These are phyloP conservation scores for Sporothrix protearum DNA, from an alignment of 2,329 filamentous ascomycete species.

Conservation along the genomic window DNA sequence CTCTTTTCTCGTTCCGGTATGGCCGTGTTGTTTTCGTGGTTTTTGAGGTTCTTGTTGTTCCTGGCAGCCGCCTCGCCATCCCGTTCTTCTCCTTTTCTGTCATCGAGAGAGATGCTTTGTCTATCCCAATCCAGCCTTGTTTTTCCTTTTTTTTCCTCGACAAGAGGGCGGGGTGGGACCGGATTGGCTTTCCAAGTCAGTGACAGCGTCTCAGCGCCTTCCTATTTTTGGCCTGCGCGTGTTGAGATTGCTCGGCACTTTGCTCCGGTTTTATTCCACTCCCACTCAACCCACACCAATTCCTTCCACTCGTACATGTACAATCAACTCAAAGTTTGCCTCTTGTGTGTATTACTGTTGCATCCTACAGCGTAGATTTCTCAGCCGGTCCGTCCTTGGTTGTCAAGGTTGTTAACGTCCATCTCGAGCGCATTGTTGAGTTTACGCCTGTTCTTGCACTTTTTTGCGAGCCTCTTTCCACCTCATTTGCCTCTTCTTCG, in stretches of 20 bases:
- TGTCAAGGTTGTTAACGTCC: not conserved
- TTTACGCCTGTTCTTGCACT: not conserved
- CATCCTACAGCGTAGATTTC: not conserved
- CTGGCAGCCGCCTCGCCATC: not conserved
- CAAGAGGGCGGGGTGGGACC: not conserved
- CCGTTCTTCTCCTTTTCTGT: not conserved
- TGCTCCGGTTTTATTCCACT: not conserved
- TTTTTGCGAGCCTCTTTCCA: not conserved
- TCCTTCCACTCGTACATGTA: too few species aligned
- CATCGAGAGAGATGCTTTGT: too few species aligned
- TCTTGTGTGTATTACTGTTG: not conserved
- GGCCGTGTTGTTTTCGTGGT: not conserved
- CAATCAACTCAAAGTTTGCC: too few species aligned
- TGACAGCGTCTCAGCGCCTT: conserved; percentile 9
- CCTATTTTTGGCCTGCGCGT: conserved; percentile 6
- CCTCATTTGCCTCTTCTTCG: not conserved
- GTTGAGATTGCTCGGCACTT: not conserved
- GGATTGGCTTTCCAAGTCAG: not conserved
- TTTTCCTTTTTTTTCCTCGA: not conserved
- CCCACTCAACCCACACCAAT: not conserved
- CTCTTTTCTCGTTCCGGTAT: not conserved
- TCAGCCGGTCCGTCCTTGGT: not conserved
- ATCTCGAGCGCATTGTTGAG: not conserved
- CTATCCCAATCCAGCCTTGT: too few species aligned
- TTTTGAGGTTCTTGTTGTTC: not conserved